These are phyloP conservation scores for Globisporangium middletonii DNA, from an alignment of 352 stramenopile species.

Conservation along the genomic window DNA sequence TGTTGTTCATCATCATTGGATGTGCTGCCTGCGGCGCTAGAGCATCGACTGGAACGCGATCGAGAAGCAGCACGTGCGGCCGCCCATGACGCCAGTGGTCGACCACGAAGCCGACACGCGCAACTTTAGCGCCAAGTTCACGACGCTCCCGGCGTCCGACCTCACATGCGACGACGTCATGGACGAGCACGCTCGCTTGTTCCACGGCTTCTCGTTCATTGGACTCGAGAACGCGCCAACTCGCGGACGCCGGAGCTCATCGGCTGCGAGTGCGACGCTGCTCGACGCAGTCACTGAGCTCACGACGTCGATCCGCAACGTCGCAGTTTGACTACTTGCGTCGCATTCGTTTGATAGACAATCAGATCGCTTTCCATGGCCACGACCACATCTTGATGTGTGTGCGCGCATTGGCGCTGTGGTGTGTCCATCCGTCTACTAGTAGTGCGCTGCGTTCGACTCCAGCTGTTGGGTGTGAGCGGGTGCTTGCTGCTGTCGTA, in stretches of 20 bases:
- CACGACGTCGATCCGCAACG: neutral
- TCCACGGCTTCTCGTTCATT: conserved; percentile 76
- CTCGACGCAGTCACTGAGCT: neutral
- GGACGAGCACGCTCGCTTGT: conserved; percentile 50
- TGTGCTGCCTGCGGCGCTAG: conserved; percentile 6
- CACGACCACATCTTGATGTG: too few relatives aligned
- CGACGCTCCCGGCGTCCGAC: conserved; percentile 53
- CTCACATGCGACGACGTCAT: conserved; percentile 48
- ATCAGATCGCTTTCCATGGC: too few relatives aligned
- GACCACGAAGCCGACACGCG: conserved; percentile 87
- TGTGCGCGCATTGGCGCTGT: too few relatives aligned
- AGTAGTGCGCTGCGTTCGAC: too few relatives aligned
- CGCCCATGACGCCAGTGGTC: conserved; percentile 87
- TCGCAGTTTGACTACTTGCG: too few relatives aligned
- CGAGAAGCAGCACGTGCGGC: conserved; percentile 83
- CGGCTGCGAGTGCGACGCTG: neutral
- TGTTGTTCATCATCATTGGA: neutral
- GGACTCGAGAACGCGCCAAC: neutral
- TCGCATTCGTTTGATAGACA: too few relatives aligned
- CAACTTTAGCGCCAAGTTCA: conserved; percentile 95
- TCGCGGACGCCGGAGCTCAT: conserved; percentile 6
- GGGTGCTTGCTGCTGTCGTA: too few relatives aligned
- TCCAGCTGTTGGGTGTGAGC: too few relatives aligned
- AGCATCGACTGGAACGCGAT: conserved; percentile 92
- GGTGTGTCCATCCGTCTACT: too few relatives aligned